Evolutionary conservation across 2,329 filamentous ascomycete genomes (phyloP).

Genomic region (Hypoxylon sp.): DNA sequence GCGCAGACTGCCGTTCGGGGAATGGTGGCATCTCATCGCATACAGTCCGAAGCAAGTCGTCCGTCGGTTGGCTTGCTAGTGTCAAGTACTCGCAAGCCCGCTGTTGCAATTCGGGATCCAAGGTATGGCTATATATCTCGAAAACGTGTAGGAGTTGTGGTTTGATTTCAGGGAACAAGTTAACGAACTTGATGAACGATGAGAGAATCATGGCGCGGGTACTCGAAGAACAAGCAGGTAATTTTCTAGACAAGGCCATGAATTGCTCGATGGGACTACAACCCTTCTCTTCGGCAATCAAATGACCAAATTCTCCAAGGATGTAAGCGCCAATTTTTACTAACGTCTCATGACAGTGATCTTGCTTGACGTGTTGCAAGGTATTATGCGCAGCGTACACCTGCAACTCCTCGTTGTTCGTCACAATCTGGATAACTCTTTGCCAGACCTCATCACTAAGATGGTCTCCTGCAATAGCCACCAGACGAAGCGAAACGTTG

Average conservation of each 20-base stretch:
- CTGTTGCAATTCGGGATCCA: constrained; percentile 96
- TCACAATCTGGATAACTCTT: constrained; percentile 97
- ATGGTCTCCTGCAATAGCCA: constrained; percentile 97
- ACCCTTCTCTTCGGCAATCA: constrained; percentile 91
- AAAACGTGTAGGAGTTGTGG: constrained; percentile 93
- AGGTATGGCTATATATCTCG: constrained; percentile 90
- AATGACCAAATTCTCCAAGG: constrained; percentile 94
- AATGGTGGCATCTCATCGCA: constrained; percentile 99
- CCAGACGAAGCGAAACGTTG: constrained; percentile 92
- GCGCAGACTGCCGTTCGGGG: constrained; percentile 91
- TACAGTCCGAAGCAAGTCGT: constrained; percentile 91
- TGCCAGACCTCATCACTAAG: constrained; percentile 99
- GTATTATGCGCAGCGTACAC: constrained; percentile 96
- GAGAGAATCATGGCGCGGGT: constrained; percentile 95
- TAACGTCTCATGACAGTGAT: constrained; percentile 95
- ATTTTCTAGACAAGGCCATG: constrained; percentile 89
- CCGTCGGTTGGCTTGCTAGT: constrained; percentile 86
- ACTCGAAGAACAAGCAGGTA: constrained; percentile 87
- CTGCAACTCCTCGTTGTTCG: constrained; percentile 98
- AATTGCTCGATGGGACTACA: constrained; percentile 99
- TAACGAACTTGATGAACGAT: constrained; percentile 97
- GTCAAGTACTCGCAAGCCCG: constrained; percentile 95
- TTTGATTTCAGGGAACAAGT: constrained; percentile 98
- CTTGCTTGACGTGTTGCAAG: constrained; percentile 89
- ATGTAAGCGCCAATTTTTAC: constrained; percentile 99